Percentiles rank a stretch among this genome's conserved stretches.
Conservation (phyloP, 2,329 filamentous ascomycete species). For the Calonectria honghensis region DNA sequence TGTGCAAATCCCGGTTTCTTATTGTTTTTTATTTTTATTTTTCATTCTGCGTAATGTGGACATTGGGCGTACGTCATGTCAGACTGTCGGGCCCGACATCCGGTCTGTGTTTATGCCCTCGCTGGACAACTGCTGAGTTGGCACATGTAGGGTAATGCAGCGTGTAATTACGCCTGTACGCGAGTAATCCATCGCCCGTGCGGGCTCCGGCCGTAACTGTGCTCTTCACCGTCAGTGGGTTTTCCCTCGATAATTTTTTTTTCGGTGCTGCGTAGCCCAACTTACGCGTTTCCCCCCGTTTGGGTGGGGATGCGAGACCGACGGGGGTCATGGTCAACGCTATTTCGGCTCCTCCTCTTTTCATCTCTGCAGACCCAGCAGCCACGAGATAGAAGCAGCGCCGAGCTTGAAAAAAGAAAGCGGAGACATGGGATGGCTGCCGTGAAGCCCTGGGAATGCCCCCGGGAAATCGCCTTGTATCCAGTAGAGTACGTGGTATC, state of each 20-base stretch:
- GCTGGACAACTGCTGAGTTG: constrained; percentile 1
- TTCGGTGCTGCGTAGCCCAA: constrained; percentile 17
- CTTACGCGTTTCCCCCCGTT: constrained; percentile 26
- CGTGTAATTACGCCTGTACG: constrained; percentile 7
- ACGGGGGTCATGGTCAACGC: constrained; percentile 13
- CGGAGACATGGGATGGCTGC: constrained; percentile 22
- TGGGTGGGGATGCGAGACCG: constrained; percentile 23
- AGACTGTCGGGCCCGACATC: not conserved
- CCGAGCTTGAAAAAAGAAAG: constrained; percentile 14
- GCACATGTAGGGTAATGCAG: constrained; percentile 33
- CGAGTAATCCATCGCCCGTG: constrained; percentile 20
- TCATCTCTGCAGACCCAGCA: constrained; percentile 37
- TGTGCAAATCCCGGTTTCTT: constrained; percentile 10
- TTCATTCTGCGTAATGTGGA: not conserved
- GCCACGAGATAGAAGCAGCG: constrained; percentile 9
- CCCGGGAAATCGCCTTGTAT: not conserved
- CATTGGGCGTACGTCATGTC: constrained; percentile 13
- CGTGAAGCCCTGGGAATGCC: not conserved
- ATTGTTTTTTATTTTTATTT: not conserved
- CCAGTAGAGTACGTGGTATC: constrained; percentile 15
- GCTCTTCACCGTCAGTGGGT: constrained; percentile 28
- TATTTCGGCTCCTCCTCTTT: constrained; percentile 40
- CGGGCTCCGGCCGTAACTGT: constrained; percentile 13
- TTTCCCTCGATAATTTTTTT: constrained; percentile 9
- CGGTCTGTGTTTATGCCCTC: constrained; percentile 17